Evolutionary conservation across 225 moss, liverwort and hornwort genomes (phyloP).

Genomic region (Pleurozium schreberi): DNA sequence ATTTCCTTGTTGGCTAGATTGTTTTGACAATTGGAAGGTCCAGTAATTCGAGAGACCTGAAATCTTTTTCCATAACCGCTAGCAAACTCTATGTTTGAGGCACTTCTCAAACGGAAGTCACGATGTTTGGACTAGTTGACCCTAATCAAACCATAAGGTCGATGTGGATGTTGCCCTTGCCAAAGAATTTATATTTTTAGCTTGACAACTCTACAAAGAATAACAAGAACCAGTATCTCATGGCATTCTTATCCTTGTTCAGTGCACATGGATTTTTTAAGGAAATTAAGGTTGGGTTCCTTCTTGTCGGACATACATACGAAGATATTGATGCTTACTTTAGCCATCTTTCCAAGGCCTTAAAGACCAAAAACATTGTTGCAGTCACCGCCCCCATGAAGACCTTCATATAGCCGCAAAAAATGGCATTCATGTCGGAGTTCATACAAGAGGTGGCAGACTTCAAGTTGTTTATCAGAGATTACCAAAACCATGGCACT

Average conservation of each 20-base stretch:
- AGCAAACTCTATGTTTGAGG: too few relatives aligned
- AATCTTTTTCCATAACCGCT: rapidly evolving
- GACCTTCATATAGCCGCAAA: rapidly evolving
- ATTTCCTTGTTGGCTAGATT: too few relatives aligned
- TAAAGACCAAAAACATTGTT: neutral
- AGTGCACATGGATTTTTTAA: rapidly evolving
- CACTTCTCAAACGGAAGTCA: too few relatives aligned
- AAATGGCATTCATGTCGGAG: too few relatives aligned
- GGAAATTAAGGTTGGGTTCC: neutral
- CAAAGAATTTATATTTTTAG: rapidly evolving
- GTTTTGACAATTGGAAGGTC: too few relatives aligned
- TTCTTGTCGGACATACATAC: rapidly evolving
- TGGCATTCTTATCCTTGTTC: neutral
- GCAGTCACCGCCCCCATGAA: rapidly evolving
- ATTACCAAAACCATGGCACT: rapidly evolving
- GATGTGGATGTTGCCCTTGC: rapidly evolving
- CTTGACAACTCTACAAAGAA: too few relatives aligned
- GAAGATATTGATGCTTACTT: neutral
- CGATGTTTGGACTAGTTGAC: rapidly evolving
- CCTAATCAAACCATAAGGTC: rapidly evolving
- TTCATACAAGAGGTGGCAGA: neutral
- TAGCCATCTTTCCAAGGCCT: rapidly evolving
- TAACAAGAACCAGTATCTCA: neutral
- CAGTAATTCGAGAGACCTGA: too few relatives aligned
- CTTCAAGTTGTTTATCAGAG: neutral